These are phyloP conservation scores for Epichloe scottii DNA, from an alignment of 2,329 filamentous ascomycete species.

Conservation along the genomic window DNA sequence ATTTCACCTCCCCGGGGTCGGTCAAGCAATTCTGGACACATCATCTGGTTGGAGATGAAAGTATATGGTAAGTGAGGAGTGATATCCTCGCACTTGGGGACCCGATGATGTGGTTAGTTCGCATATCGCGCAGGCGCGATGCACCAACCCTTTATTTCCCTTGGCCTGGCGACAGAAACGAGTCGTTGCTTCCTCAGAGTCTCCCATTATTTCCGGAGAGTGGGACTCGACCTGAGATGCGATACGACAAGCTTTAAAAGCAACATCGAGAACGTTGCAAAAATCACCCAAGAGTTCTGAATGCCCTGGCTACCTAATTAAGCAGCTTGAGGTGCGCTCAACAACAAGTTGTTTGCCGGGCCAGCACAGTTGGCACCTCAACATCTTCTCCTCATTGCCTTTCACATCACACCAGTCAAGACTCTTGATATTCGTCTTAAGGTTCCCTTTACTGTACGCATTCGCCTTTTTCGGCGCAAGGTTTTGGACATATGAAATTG, in stretches of 20 bases:
- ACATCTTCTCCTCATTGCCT: too few relatives aligned
- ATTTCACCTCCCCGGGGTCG: not conserved
- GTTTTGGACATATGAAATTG: not conserved
- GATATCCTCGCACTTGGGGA: not conserved
- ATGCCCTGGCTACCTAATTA: not conserved
- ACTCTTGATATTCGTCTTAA: not conserved
- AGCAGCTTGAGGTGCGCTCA: not conserved
- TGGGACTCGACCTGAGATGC: not conserved
- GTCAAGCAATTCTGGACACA: too few relatives aligned
- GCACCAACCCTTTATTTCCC: not conserved
- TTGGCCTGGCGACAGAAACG: not conserved
- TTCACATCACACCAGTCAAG: not conserved
- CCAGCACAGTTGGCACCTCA: too few relatives aligned
- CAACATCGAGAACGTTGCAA: not conserved
- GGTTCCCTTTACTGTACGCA: not conserved
- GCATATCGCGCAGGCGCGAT: not conserved
- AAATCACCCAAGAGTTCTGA: not conserved
- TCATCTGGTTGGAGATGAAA: not conserved
- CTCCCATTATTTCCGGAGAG: not conserved
- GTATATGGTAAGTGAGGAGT: not conserved
- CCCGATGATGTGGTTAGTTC: not conserved
- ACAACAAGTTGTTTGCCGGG: too few relatives aligned
- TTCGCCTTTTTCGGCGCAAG: not conserved
- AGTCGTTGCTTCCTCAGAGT: not conserved
- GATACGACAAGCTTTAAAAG: not conserved